These are phyloP conservation scores for Saccharata proteae DNA, from an alignment of 2,329 filamentous ascomycete species.

Conservation along the genomic window DNA sequence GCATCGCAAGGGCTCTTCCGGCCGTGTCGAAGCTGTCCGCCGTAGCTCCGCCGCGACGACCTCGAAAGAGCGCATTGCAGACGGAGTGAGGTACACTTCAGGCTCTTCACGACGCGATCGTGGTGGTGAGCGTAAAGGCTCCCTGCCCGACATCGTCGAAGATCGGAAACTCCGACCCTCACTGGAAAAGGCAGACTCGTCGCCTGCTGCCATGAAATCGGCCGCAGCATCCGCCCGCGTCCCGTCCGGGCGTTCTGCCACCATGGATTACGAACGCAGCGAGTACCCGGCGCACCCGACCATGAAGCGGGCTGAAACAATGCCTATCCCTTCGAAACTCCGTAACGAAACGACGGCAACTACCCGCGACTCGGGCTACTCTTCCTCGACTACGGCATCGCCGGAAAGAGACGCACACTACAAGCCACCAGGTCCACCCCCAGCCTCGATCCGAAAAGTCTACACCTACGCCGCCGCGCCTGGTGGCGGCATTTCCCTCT, in stretches of 20 bases:
- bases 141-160: constrained; percentile 21
- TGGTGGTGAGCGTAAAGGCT: constrained; percentile 13
- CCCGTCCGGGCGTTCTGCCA: constrained; percentile 21
- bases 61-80: constrained; percentile 6
- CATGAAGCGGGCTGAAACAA: constrained; percentile 31
- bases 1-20: constrained; percentile 3
- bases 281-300: constrained; percentile 22
- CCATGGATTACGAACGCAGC: constrained; percentile 17
- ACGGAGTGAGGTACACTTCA: constrained; percentile 1
- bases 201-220: constrained; percentile 22
- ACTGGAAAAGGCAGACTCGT: constrained; percentile 27
- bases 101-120: background rate
- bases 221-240: constrained; percentile 12
- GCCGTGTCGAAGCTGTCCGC: background rate
- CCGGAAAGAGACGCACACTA: constrained; percentile 10
- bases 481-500: constrained; percentile 13
- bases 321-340: constrained; percentile 23
- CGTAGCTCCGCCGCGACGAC: constrained; percentile 1
- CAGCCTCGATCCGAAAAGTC: constrained; percentile 14
- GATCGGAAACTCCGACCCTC: constrained; percentile 20
- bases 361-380: constrained; percentile 13
- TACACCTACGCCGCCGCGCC: constrained; percentile 19
- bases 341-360: constrained; percentile 16
- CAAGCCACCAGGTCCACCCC: constrained; percentile 14
- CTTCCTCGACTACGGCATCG: constrained; percentile 16